Base-by-base conservation (phyloP, 2,329 filamentous ascomycete genomes). In the Xylogone sp. region DNA sequence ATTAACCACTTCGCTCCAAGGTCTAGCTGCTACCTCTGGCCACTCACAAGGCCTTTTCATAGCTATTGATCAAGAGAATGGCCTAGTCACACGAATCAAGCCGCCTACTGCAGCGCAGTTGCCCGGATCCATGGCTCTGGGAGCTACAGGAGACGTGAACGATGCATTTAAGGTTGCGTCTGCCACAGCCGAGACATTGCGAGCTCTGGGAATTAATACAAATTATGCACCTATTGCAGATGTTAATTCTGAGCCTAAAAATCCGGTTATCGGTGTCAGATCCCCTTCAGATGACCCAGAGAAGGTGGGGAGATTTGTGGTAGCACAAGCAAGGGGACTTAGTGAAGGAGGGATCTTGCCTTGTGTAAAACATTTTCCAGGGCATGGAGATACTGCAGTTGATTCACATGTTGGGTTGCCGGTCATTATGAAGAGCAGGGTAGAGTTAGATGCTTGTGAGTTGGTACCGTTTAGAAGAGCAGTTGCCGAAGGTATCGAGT, bases 31-130 rank as follows among this genome's bases (percentile, higher is more conserved):
- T 52, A 45, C 61, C 20, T 67, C 70, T 18, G 69, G 70, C 5
- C 67, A 75, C 54, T 43, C 65, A 31, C 64, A 68, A 49, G 69
- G 67, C 47, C 59, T 75, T 1, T 68, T 75, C 46, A 75, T 75
- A 27, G 69, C 68, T 3, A 71, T 72, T 31, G 72, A 74, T 46
- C 71, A 75, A 55, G 72, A 75, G 54, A 74, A 74, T 65, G 71
- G 71, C 3, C 57, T 73, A 7, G 69, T 75, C 22, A 72, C 72
- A 21, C 62, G 71, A 2, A 69, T 75, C 29, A 68, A 65, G 24
- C 65, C 69, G 4, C 68, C 70, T 3, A 62, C 71, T 21, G 70
- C 68, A 29, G 54, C 68, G 10, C 71, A 72, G 46, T 57, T 74
- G 8, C 71, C 72, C 3, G 72, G 71, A 2, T 60, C 69, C 4